Percentiles rank a stretch among this genome's conserved stretches.
These are phyloP conservation scores for Phialophora tarda DNA, from an alignment of 2,329 filamentous ascomycete species.

Conservation along the genomic window DNA sequence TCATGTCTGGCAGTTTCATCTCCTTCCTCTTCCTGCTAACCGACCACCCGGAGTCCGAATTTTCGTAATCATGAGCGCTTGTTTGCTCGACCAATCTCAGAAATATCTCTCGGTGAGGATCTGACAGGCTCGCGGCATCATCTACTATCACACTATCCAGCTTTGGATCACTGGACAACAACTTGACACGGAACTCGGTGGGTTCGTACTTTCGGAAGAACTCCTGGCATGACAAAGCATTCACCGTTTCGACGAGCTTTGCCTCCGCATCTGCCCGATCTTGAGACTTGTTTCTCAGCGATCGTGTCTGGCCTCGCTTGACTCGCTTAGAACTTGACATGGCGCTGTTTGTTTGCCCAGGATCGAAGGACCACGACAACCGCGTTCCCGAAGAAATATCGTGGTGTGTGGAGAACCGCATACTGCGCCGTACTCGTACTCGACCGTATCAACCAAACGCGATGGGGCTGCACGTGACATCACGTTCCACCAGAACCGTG, in stretches of 20 bases:
- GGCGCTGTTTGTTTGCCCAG: neutral
- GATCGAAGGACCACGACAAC: neutral
- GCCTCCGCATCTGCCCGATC: constrained; percentile 14
- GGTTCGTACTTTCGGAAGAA: constrained; percentile 48
- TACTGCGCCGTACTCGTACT: neutral
- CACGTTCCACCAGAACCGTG: neutral
- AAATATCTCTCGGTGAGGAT: constrained; percentile 48
- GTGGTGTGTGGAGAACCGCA: neutral
- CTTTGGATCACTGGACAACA: constrained; percentile 27
- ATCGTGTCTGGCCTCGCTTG: neutral
- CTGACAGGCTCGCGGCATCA: neutral
- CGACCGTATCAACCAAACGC: too few relatives aligned
- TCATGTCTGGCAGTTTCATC: constrained; percentile 65
- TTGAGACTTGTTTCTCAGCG: neutral
- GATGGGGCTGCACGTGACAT: neutral
- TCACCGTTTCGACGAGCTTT: constrained; percentile 50
- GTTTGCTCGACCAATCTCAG: constrained; percentile 61
- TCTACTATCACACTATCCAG: neutral
- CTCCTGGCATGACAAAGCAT: constrained; percentile 47
- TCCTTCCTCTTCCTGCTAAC: constrained; percentile 59
- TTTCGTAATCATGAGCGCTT: constrained; percentile 59
- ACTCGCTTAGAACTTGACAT: constrained; percentile 3
- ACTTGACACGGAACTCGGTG: constrained; percentile 27
- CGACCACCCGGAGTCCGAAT: constrained; percentile 62
- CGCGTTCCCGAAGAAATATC: constrained; percentile 12